Conservation (phyloP, 2,329 filamentous ascomycete genomes). For the Boeremia exigua region DNA sequence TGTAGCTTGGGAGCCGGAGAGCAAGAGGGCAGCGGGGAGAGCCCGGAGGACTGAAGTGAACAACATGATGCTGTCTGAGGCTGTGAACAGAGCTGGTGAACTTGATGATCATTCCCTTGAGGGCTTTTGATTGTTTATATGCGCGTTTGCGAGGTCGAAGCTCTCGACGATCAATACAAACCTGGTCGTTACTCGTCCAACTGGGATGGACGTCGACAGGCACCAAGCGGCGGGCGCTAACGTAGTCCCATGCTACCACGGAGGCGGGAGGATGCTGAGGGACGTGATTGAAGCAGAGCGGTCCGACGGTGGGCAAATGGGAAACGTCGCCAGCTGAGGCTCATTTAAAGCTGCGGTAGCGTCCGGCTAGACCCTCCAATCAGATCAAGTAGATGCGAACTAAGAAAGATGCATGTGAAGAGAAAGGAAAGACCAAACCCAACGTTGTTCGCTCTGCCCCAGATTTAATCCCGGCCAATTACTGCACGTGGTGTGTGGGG, state of each 20-base stretch:
- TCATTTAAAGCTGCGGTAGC: slow-evolving; percentile 21
- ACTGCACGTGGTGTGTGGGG: slow-evolving; percentile 19
- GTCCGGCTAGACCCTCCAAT: slow-evolving; percentile 17
- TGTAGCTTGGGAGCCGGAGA: slow-evolving; percentile 13
- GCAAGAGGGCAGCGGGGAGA: slow-evolving; percentile 22
- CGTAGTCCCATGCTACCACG: slow-evolving; percentile 20
- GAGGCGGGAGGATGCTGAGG: slow-evolving; percentile 7
- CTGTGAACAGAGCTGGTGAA: slow-evolving; percentile 1
- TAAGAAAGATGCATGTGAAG: slow-evolving; percentile 22
- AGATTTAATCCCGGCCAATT: slow-evolving; percentile 24
- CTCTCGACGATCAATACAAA: not conserved
- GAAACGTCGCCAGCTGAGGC: slow-evolving; percentile 13
- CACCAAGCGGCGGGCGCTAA: slow-evolving; percentile 21
- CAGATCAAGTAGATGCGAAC: not conserved
- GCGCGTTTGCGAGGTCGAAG: not conserved
- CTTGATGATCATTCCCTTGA: slow-evolving; percentile 3
- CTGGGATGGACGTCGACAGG: slow-evolving; percentile 15
- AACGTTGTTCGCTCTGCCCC: slow-evolving; percentile 16
- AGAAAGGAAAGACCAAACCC: slow-evolving; percentile 14
- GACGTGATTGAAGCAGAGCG: slow-evolving; percentile 16
- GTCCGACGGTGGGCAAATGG: slow-evolving; percentile 26
- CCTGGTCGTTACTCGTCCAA: slow-evolving; percentile 3
- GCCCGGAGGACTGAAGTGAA: slow-evolving; percentile 21
- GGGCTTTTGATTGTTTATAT: slow-evolving; percentile 12
- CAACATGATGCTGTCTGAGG: slow-evolving; percentile 18